Evolutionary conservation across 768 basidiomycete genomes (phyloP), one percentile per base, ranked within the genome.

Genomic region (Termitomyces eurrhizus): DNA sequence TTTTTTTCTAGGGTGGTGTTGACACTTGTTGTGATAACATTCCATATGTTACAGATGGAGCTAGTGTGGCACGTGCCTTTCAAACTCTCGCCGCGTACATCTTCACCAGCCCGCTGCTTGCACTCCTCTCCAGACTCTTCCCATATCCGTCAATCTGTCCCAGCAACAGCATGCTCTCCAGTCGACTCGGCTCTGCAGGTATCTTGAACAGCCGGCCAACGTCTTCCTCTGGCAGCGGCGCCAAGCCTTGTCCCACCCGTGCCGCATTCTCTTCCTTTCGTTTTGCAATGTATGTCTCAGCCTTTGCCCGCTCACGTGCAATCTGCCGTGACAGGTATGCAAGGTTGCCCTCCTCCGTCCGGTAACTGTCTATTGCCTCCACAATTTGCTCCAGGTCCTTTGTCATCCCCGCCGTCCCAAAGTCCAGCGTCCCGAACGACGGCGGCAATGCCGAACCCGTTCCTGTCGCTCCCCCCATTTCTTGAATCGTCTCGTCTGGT

Each of bases 271-370:
- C 95, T 71, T 96, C 95, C 70, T 89, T 92, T 58, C 93, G 86
- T 74, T 94, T 95, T 67, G 84, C 81, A 57, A 95, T 74, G 69
- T 89, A 88, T 56, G 80, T 79, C 58, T 97, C 95, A 53, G 92
- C 92, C 62, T 84, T 85, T 48, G 81, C 74, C 69, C 85, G 88
- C 73, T 97, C 95, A 35, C 95, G 83, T 35, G 88, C 88, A 69
- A 95, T 95, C 72, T 95, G 94, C 57, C 95, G 87, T 49, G 81
- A 80, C 65, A 93, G 77, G 78, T 93, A 97, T 56, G 90, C 93
- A 64, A 95, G 82, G 74, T 96, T 96, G 54, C 92, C 91, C 68
- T 95, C 92, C 73, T 97, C 95, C 57, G 90, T 92, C 67, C 88
- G 86, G 76, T 94, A 93, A 66, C 77, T 83, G 75, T 94, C 92